A percentile compares a stretch with the other conserved stretches of the same genome.
These are phyloP conservation scores for Malus sieversii DNA, from an alignment of 306 rosid genomes.

Conservation along the genomic window DNA sequence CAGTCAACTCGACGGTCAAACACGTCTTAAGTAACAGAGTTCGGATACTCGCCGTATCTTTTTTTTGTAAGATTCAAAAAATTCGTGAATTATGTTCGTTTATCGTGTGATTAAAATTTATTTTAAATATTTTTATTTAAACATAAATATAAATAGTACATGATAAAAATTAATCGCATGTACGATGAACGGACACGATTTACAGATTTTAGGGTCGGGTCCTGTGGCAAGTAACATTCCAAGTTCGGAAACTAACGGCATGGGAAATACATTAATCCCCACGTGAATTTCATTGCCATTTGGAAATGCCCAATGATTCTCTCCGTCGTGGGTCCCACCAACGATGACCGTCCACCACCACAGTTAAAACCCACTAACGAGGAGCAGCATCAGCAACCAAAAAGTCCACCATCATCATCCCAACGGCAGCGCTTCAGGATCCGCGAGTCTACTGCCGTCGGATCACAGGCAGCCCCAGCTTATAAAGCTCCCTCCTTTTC, in stretches of 20 bases:
- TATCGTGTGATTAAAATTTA: too few relatives aligned
- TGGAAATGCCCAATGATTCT: background rate
- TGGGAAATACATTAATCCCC: background rate
- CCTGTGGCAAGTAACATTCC: background rate
- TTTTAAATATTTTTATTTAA: too few relatives aligned
- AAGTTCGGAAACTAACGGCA: background rate
- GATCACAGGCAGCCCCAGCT: background rate
- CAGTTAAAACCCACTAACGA: background rate
- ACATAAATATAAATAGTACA: too few relatives aligned
- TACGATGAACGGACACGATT: too few relatives aligned
- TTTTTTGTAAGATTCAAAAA: too few relatives aligned
- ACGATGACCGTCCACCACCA: background rate
- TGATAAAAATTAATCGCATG: too few relatives aligned
- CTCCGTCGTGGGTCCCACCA: background rate
- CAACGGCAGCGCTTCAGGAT: background rate
- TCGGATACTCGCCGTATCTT: too few relatives aligned
- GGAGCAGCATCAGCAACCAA: background rate
- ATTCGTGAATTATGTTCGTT: too few relatives aligned
- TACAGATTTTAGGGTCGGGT: rapidly evolving
- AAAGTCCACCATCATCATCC: background rate
- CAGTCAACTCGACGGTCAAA: background rate
- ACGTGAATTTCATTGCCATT: background rate
- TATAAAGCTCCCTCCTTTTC: background rate
- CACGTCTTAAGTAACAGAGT: background rate
- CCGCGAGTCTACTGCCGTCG: background rate